Base-by-base conservation (phyloP, 2,329 filamentous ascomycete genomes). In the Balansia obtecta region DNA sequence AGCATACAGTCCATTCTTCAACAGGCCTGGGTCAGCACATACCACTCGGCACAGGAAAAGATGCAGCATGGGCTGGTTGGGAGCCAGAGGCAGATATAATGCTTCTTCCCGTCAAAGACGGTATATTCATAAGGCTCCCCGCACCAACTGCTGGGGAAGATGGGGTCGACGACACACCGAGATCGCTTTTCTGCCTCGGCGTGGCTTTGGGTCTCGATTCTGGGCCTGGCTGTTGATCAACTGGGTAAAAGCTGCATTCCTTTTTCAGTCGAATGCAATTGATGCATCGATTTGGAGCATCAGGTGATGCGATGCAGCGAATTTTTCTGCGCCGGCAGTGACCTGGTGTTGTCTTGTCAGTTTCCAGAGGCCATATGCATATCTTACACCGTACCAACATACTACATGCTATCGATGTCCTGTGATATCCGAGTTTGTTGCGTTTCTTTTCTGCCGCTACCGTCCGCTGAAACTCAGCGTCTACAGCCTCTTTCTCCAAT, bases 201-300 rank as follows among this genome's bases (percentile, higher is more conserved):
- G 64, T 57, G 50, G 64, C 66, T 55, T 73, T 75, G 39, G 70
- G 67, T 50, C 69, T 67, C 18, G 66, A 58, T 22, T 76, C 69
- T 43, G 69, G 62, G 10, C 75, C 73, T 27, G 77, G 79, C 57
- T 80, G 77, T 63, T 89, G 86, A 56, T 95, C 89, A 20, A 96
- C 90, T 0, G 90, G 87, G 59, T 83, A 86, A 68, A 95, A 97
- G 63, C 85, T 88, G 68, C 91, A 97, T 56, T 95, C 88, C 62
- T 95, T 96, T 67, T 94, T 94, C 62, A 97, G 71, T 45, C 89
- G 82, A 60, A 95, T 95, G 68, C 91, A 97, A 70, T 95, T 95
- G 56, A 85, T 80, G 68, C 91, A 97, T 56, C 89, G 83, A 44
- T 83, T 82, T 61, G 87, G 80, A 10, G 94, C 88, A 55, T 83